Evolutionary conservation across 2,329 filamentous ascomycete genomes (phyloP).

Genomic region (Botrytis deweyae): DNA sequence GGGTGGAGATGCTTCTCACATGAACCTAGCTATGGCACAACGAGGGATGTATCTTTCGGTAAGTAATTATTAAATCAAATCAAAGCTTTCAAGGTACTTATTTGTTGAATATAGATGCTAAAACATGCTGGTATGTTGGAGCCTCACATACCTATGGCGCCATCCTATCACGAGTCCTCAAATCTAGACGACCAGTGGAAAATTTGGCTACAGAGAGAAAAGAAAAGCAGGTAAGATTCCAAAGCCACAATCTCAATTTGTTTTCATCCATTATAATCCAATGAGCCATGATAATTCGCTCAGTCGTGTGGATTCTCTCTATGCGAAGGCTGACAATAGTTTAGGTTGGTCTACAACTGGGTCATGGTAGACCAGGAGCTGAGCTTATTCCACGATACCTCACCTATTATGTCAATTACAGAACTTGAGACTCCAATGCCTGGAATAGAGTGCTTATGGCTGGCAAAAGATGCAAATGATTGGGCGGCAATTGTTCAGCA

Average conservation of each 20-base stretch:
- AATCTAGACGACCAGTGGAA: constrained; percentile 56
- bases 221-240: constrained; percentile 55
- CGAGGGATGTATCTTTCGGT: constrained; percentile 69
- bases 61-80: constrained; percentile 33
- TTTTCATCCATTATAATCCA: background rate
- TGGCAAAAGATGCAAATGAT: constrained; percentile 54
- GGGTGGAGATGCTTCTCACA: constrained; percentile 76
- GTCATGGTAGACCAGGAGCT: constrained; percentile 73
- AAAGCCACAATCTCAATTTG: background rate
- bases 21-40: constrained; percentile 74
- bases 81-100: background rate
- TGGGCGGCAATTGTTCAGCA: constrained; percentile 62
- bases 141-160: constrained; percentile 47
- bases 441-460: constrained; percentile 60
- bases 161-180: constrained; percentile 43
- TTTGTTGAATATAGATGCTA: constrained; percentile 53
- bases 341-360: constrained; percentile 71
- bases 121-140: constrained; percentile 68
- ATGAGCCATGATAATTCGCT: background rate
- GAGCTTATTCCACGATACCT: constrained; percentile 63
- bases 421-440: constrained; percentile 66
- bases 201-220: constrained; percentile 64
- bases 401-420: constrained; percentile 62
- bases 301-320: background rate
- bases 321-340: constrained; percentile 3